A percentile compares a stretch with the other conserved stretches of the same genome.
These are phyloP conservation scores for Ophiobolus disseminans DNA, from an alignment of 2,329 filamentous ascomycete genomes.

Conservation along the genomic window DNA sequence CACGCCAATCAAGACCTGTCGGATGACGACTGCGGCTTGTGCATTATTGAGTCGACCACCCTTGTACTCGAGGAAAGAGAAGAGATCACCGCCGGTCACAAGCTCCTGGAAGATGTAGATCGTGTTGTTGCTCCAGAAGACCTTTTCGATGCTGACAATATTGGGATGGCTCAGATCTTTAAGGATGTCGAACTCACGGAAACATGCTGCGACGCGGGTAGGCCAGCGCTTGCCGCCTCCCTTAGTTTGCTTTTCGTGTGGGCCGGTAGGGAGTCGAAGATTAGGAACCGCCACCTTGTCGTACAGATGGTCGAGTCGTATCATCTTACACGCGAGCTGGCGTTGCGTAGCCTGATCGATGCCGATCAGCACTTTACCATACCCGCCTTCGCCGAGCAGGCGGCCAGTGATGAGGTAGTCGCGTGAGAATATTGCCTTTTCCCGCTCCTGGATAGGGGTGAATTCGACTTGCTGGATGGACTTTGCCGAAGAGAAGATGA, in stretches of 20 bases:
- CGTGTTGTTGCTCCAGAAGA: slow-evolving; percentile 60
- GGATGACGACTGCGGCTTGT: slow-evolving; percentile 61
- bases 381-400: slow-evolving; percentile 61
- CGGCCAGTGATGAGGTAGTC: slow-evolving; percentile 59
- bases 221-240: slow-evolving; percentile 29
- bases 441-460: slow-evolving; percentile 39
- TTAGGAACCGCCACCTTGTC: slow-evolving; percentile 9
- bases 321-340: slow-evolving; percentile 74
- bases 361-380: slow-evolving; percentile 63
- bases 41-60: slow-evolving; percentile 56
- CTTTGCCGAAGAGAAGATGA: slow-evolving; percentile 32
- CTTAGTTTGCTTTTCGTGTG: slow-evolving; percentile 1
- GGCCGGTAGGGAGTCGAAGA: slow-evolving; percentile 9
- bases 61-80: slow-evolving; percentile 64
- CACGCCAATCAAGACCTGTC: slow-evolving; percentile 65
- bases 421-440: slow-evolving; percentile 54
- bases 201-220: slow-evolving; percentile 32
- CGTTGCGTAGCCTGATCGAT: slow-evolving; percentile 59
- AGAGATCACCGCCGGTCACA: slow-evolving; percentile 65
- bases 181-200: slow-evolving; percentile 58
- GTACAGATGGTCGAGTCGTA: slow-evolving; percentile 56
- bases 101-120: slow-evolving; percentile 69
- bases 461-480: slow-evolving; percentile 16
- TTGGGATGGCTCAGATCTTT: slow-evolving; percentile 65
- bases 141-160: slow-evolving; percentile 64